Evolutionary conservation across 2,329 filamentous ascomycete species (phyloP), one percentile per base, ranked within the genome.

Genomic region (Talaromyces sp.): DNA sequence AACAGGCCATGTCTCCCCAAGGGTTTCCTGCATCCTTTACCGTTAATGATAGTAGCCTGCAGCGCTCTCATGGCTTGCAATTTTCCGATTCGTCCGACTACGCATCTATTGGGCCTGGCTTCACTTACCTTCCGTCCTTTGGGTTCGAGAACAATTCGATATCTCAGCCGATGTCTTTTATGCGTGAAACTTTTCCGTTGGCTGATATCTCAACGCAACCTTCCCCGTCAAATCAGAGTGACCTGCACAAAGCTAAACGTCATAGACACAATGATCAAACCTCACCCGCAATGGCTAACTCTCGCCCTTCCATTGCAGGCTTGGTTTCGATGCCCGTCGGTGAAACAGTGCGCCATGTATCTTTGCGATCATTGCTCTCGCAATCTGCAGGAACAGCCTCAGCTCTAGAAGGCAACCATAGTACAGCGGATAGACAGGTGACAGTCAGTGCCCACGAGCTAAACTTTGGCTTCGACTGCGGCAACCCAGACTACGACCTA

Each of bases 391-490:
- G 78, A 6, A 31, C 50, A 7, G 31, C 4, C 16, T 53, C 30
- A 6, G 16, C 50, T 8, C 14, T 31, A 1, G 50, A 53, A 10
- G 50, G 14, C 9, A 53, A 16, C 12, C 7, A 51, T 4, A 51
- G 31, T 28, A 10, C 40, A 33, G 54, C 8, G 7, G 31, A 58
- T 10, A 28, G 50, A 50, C 56, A 71, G 3, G 65, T 68, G 4
- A 72, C 59, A 18, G 52, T 62, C 42, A 62, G 56, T 9, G 61
- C 57, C 18, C 71, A 74, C n/a, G 71, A 70, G 7, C 71, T 76
- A 34, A 73, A 75, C 59, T 92, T 90, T 70, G 90, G 91, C 5
- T 83, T 89, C 63, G 91, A 94, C 69, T 81, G 85, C 61, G 91
- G 90, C 0, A 80, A 86, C 63, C 82, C 83, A 9, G 90, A 94